These are phyloP conservation scores for Colletotrichum caudatum DNA, from an alignment of 2,329 filamentous ascomycete genomes.

Conservation along the genomic window DNA sequence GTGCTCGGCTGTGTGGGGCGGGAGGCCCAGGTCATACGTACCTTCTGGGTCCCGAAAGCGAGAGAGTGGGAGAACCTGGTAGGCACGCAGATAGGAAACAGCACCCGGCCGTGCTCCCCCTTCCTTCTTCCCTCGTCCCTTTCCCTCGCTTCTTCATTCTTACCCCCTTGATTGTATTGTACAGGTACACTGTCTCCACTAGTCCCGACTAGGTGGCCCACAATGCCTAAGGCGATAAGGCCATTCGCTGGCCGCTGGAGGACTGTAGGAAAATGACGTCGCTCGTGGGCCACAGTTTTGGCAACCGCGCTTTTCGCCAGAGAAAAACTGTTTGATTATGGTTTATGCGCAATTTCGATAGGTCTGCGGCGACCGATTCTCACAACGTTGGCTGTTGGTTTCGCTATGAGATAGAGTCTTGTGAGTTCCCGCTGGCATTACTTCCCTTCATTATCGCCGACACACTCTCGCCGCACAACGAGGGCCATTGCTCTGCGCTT, in stretches of 20 bases:
- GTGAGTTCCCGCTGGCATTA: background rate
- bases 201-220: slow-evolving; percentile 16
- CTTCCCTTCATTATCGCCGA: too few relatives aligned
- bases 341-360: slow-evolving; percentile 16
- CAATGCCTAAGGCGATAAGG: slow-evolving; percentile 38
- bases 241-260: slow-evolving; percentile 7
- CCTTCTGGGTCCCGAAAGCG: slow-evolving; percentile 20
- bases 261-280: slow-evolving; percentile 35
- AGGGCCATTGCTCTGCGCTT: background rate
- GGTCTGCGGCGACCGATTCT: background rate
- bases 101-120: background rate
- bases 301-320: slow-evolving; percentile 8
- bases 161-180: slow-evolving; percentile 8
- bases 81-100: slow-evolving; percentile 5
- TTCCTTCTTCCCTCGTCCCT: slow-evolving; percentile 18
- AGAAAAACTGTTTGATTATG: slow-evolving; percentile 21
- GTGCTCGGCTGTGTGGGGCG: slow-evolving; percentile 15
- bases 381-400: background rate
- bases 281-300: slow-evolving; percentile 15
- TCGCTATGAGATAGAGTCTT: background rate
- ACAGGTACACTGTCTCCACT: slow-evolving; percentile 11
- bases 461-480: too few relatives aligned
- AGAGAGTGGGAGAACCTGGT: background rate
- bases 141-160: slow-evolving; percentile 20
- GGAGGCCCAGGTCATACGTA: slow-evolving; percentile 10